Base-by-base conservation (phyloP, 768 basidiomycete species). In the Termitomyces sp. region DNA sequence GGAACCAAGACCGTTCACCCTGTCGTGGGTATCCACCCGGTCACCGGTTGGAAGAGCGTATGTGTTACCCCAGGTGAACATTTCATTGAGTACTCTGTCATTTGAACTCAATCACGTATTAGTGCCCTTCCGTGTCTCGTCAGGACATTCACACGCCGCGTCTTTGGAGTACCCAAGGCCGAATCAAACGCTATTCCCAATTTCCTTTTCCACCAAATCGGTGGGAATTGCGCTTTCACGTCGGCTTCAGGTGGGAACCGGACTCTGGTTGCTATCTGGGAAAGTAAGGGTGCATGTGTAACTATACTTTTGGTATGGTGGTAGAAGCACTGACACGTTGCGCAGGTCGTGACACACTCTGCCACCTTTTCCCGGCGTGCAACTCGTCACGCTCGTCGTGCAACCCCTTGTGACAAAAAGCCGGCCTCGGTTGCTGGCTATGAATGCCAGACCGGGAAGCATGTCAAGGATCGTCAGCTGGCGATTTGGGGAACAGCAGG, bases 221-320 rank as follows among this genome's bases (percentile, higher is more conserved):
- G 78, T 51, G 79, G 83, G 60, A 89, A 85, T 67, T 79, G 81
- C 7, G 89, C 66, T 83, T 82, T 70, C 88, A 89, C 59, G 84
- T 87, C 41, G 84, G 87, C 57, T 88, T 88, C 78, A 80, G 76
- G 59, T 92, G 91, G 91, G 79, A 86, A 66, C 73, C 76, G 35
- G 83, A 90, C 65, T 86, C 87, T 41, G 73, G n/a, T 92, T 52
- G 90, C 89, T n/a, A 76, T 92, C 67, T 93, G 91, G 91, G 89
- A 92, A 64, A 92, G 91, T 69, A 77, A n/a, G 89, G 68, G 87
- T 88, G 60, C 37, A 79, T 66, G 8, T 41, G 14, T 43, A 45
- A 14, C 25, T 27, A n/a, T 8, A 10, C 17, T 35, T 44, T 45
- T 32, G 19, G 19, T 11, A 32, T 45, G 14, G 8, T n/a, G 32